These are phyloP conservation scores for Dalbergia cochinchinensis DNA, from an alignment of 306 rosid species.

Conservation along the genomic window DNA sequence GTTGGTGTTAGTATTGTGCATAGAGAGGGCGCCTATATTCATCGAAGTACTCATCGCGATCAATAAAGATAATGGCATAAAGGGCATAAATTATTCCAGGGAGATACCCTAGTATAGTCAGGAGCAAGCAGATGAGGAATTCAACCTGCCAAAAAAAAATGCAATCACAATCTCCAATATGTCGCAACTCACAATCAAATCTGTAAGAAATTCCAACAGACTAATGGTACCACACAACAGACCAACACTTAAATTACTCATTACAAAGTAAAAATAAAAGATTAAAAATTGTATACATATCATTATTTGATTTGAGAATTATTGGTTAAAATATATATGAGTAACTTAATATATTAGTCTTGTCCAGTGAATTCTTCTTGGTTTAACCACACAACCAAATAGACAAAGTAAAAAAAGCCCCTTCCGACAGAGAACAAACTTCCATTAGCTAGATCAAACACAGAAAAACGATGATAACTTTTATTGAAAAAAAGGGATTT, in stretches of 20 bases:
- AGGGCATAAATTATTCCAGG: slow-evolving; percentile 97
- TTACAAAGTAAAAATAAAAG: no score
- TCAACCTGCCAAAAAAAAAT: slow-evolving; percentile 62
- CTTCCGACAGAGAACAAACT: not conserved
- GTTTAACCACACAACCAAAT: not conserved
- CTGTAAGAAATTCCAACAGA: not conserved
- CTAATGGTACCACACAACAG: not conserved
- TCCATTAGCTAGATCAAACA: not conserved
- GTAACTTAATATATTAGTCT: no score
- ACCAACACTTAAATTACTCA: no score
- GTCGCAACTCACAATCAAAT: slow-evolving; percentile 26
- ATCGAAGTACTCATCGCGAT: slow-evolving; percentile 92
- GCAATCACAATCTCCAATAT: slow-evolving; percentile 23
- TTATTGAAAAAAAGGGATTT: not conserved
- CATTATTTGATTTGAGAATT: no score
- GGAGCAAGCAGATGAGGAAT: slow-evolving; percentile 82
- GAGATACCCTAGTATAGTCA: slow-evolving; percentile 84
- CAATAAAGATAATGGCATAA: slow-evolving; percentile 74
- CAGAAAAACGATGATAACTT: not conserved
- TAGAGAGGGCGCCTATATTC: slow-evolving; percentile 91
- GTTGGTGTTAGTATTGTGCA: slow-evolving; percentile 32
- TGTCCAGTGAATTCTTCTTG: no score
- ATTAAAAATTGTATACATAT: no score
- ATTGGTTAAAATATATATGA: no score
- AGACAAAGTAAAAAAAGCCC: not conserved